Evolutionary conservation across 2,329 filamentous ascomycete species (phyloP), one percentile per base, ranked within the genome.

Genomic region (Pseudocercospora macadamiae): DNA sequence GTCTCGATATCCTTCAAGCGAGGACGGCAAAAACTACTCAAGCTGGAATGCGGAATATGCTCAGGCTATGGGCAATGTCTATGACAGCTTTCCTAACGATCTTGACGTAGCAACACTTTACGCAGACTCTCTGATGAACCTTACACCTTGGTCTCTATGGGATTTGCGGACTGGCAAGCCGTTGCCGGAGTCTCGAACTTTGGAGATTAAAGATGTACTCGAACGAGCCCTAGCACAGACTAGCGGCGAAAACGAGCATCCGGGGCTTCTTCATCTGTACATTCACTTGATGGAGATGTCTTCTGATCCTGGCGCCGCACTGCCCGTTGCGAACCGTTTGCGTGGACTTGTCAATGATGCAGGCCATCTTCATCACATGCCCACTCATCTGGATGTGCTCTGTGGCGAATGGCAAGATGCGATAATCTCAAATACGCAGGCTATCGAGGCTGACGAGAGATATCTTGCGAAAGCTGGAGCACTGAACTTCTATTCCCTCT

Each of bases 231-330:
- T 93, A 16, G 68, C 73, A 1, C 76, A 79, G 2, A 71, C 79
- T 1, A 79, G 77, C 14, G n/a, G n/a, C n/a, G 82, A 78, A 0
- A 71, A 77, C 3, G 65, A 76, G 5, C 90, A 95, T 66, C 86
- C 89, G 0, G 89, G 89, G 0, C 73, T 92, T 0, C 77, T 91
- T 4, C 89, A 93, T 71, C 75, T 91, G 28, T 92, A 92, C 71
- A 89, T 91, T 36, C 89, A 91, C 66, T 81, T 90, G 3, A 89
- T 90, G 79, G 89, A 92, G 69, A 91, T 91, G 89, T 91, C 88
- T 0, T 75, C 78, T 0, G 80, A 77, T 0, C 89, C 89, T 0
- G 89, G 90, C 70, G 70, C 74, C 1, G 89, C 86, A 1, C 71
- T 90, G 14, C 76, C 81, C 0, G 78, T 82, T 0, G 88, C 87